Evolutionary conservation across 768 basidiomycete genomes (phyloP).

Genomic region (Coprinopsis strossmayeri): DNA sequence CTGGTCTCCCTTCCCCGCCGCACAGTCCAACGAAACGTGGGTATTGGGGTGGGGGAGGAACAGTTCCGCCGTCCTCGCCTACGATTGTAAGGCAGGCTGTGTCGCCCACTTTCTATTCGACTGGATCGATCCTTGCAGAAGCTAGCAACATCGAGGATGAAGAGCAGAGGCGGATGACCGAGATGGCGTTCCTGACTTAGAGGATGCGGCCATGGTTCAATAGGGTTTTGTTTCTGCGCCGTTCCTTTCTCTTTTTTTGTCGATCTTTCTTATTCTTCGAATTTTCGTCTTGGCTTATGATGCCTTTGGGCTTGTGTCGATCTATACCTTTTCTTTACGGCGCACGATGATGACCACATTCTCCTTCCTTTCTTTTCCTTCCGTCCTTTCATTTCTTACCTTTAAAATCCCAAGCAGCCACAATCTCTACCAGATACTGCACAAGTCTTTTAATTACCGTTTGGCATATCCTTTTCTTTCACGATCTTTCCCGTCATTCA

Average conservation of each 20-base stretch:
- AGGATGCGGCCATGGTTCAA: constrained; percentile 6
- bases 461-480: too few species aligned
- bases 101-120: constrained; percentile 52
- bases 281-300: too few species aligned
- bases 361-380: too few species aligned
- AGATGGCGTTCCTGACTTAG: constrained; percentile 57
- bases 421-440: too few species aligned
- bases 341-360: too few species aligned
- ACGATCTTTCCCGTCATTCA: too few species aligned
- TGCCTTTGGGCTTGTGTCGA: background rate
- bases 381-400: too few species aligned
- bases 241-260: constrained; percentile 1
- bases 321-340: too few species aligned
- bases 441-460: too few species aligned
- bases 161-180: constrained; percentile 63
- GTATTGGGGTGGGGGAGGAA: background rate
- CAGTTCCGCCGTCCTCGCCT: background rate
- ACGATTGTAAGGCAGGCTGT: constrained; percentile 32
- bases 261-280: background rate
- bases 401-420: too few species aligned
- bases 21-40: background rate
- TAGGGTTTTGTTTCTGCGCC: background rate
- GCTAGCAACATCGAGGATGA: constrained; percentile 54
- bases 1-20: constrained; percentile 20
- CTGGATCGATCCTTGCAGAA: constrained; percentile 49